Base-by-base conservation (phyloP, 2,329 filamentous ascomycete genomes). In the Trichoderma oligosporum region DNA sequence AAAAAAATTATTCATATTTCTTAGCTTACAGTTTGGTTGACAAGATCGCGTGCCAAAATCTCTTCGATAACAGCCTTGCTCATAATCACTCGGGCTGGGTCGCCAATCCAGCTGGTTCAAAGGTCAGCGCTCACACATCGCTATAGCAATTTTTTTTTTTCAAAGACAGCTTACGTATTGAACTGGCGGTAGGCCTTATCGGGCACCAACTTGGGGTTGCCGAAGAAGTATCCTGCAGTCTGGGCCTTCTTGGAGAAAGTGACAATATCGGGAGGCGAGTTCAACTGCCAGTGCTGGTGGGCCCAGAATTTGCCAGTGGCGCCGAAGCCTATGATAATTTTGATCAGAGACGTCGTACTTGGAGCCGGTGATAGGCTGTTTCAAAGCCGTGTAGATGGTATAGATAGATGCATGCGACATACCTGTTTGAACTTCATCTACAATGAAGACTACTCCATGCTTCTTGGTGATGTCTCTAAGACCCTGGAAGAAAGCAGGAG, bases 231-330 rank as follows among this genome's bases (percentile, higher is more conserved):
- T 3, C 89, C 89, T 11, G 89, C 89, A 14, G 89, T 88, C 75
- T 93, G 89, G 2, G 89, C 89, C 76, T 93, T 93, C 80, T 93
- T 93, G 63, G 83, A 87, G 77, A 93, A 93, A 25, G 89, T 92
- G n/a, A 93, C 89, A 75, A 93, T 91, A 70, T 93, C 89, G 1
- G 89, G 89, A 20, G 88, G 86, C 9, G 82, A 76, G 38, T 76
- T 66, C 41, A 92, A 78, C 67, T 86, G 81, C 89, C 89, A 93
- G 81, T 92, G 88, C 64, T 91, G 88, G 71, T 93, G 89, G 12
- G 87, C 89, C 89, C 89, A 93, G 81, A 92, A 91, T 68, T 88
- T 89, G 59, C 89, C 89, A 0, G 89, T 93, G n/a, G 89, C 88
- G 66, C 89, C 89, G 49, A 92, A 84, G 68, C 66, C 58, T 54